Evolutionary conservation across 441 rosid species (phyloP).

Genomic region (Biscutella laevigata): DNA sequence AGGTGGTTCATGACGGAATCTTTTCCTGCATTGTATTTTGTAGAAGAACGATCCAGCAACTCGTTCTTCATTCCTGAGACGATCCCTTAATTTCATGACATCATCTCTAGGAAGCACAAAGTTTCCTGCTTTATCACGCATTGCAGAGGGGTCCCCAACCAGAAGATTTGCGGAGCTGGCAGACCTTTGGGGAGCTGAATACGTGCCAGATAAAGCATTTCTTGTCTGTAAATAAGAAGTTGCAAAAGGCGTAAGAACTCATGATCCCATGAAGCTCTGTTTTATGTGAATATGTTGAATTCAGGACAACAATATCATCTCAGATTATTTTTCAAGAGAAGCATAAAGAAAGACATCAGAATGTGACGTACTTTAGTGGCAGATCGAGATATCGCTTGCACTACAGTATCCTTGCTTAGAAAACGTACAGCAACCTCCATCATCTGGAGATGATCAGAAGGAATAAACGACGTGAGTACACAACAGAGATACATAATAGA

Average conservation of each 20-base stretch:
- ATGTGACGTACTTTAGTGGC: conserved; percentile 78
- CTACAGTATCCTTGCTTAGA: conserved; percentile 93
- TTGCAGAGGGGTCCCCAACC: conserved; percentile 94
- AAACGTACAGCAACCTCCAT: conserved; percentile 99
- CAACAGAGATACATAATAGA: not conserved
- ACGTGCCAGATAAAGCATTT: conserved; percentile 98
- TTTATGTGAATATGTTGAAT: conserved; percentile 9
- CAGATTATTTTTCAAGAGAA: conserved; percentile 8
- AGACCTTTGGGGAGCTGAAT: conserved; percentile 99
- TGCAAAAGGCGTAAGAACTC: conserved; percentile 1
- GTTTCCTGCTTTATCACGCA: conserved; percentile 97
- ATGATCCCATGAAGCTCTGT: conserved; percentile 7
- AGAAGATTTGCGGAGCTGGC: conserved; percentile 99
- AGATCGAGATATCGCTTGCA: conserved; percentile 97
- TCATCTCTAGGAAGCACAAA: conserved; percentile 98
- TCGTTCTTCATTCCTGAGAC: conserved; percentile 90
- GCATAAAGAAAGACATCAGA: conserved; percentile 7
- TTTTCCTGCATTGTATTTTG: conserved; percentile 51
- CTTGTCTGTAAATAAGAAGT: conserved; percentile 65
- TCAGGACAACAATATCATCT: not conserved
- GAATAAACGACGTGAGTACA: conserved; percentile 7
- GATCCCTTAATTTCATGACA: conserved; percentile 96
- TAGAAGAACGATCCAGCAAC: conserved; percentile 69
- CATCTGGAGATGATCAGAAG: conserved; percentile 52
- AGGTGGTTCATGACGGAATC: conserved; percentile 51